Evolutionary conservation across 306 rosid genomes (phyloP), one percentile per base, ranked within the genome.

Genomic region (Vigna trinervia): DNA sequence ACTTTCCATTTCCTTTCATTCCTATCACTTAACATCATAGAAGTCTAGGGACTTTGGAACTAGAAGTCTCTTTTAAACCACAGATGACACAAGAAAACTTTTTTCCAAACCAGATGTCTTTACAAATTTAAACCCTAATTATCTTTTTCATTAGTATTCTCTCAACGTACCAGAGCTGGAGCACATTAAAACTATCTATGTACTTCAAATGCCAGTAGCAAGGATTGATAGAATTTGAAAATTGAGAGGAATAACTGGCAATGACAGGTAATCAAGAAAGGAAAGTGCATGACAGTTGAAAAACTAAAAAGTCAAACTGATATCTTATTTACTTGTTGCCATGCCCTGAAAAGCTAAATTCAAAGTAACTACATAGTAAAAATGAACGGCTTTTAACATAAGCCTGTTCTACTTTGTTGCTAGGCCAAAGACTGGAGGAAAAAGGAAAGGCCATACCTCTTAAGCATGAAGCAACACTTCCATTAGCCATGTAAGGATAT

Each of bases 401-500:
- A 34, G 12, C 14, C 13, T 51, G 59, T 43, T 56, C 54, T 59
- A 58, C 34, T 47, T 64, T 32, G 32, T 59, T 11, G 50, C 9
- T 22, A 46, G 26, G 26, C 14, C 23, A 30, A 11, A 20, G 8
- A 48, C 26, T 51, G 39, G 1, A 4, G 5, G 39, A 30, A 66
- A 82, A 26, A 28, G 19, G 4, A 61, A 54, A 20, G 30, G 28
- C 6, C 6, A 12, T 84, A 96, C 99, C 99, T 92, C 99, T 89
- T 87, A 92, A 88, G 82, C 98, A 96, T 14, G 99, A 96, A 8
- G 99, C 99, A 66, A 96, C 98, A 57, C 99, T 96, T 80, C 99
- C 98, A 28, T 96, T 96, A 52, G 98, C 98, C 99, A 96, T 96
- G 85, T 88, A 96, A 23, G 98, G 99, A 84, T 96, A 96, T 75